Conservation (phyloP, 1,284 basidiomycete species). For the Fomitopsis schrenkii region DNA sequence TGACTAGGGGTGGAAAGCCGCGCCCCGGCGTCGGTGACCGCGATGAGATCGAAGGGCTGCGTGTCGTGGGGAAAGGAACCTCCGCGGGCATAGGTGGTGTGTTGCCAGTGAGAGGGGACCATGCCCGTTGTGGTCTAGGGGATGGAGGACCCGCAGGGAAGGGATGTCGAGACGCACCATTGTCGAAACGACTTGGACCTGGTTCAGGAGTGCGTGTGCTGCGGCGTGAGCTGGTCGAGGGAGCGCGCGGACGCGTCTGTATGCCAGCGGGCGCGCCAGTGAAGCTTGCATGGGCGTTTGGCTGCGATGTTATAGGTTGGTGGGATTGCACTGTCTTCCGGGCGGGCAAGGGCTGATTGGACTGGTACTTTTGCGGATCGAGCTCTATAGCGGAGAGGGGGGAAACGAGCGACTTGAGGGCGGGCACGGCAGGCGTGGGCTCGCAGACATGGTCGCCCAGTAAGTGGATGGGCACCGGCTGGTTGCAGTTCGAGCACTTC, state of each 20-base stretch:
- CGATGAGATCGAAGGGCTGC: slow-evolving; percentile 10
- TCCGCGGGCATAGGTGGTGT: slow-evolving; percentile 7
- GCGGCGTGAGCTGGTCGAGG: slow-evolving; percentile 17
- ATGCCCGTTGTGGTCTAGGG: slow-evolving; percentile 9
- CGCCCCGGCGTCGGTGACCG: slow-evolving; percentile 15
- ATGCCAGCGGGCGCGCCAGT: background rate
- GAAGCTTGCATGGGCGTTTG: slow-evolving; percentile 8
- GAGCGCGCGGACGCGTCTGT: slow-evolving; percentile 13
- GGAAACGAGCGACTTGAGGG: slow-evolving; percentile 27
- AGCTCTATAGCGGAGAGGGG: slow-evolving; percentile 32
- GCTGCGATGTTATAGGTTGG: slow-evolving; percentile 12
- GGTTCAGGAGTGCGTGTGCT: slow-evolving; percentile 13
- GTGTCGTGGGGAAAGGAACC: slow-evolving; percentile 11
- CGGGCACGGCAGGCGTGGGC: slow-evolving; percentile 34
- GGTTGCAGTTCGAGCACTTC: slow-evolving; percentile 76
- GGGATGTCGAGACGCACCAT: slow-evolving; percentile 10
- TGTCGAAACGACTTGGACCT: slow-evolving; percentile 10
- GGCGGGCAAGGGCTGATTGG: slow-evolving; percentile 22
- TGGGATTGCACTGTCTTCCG: slow-evolving; percentile 18
- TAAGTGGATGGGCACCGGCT: slow-evolving; percentile 62
- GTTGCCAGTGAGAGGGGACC: slow-evolving; percentile 8
- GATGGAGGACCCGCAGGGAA: slow-evolving; percentile 14
- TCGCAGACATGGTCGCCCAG: slow-evolving; percentile 76
- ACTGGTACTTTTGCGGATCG: slow-evolving; percentile 25
- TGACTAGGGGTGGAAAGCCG: slow-evolving; percentile 10